Conservation (phyloP, 225 moss, liverwort and hornwort species). For the Physcomitrellopsis africana region DNA sequence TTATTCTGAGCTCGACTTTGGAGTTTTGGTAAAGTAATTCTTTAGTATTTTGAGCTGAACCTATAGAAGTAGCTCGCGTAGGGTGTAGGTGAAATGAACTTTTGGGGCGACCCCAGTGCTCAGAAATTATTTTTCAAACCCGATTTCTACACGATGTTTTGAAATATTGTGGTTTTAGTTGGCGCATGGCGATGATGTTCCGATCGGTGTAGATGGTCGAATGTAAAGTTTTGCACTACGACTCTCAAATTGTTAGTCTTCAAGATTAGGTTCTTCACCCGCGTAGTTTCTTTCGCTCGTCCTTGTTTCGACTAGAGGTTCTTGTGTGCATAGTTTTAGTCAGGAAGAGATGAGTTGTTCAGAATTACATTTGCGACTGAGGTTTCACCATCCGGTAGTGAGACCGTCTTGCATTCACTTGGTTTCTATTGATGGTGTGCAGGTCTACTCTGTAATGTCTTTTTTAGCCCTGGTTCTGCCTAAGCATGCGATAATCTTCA, state of each 20-base stretch:
- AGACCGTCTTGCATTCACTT: neutral
- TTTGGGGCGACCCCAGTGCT: neutral
- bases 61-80: neutral
- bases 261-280: neutral
- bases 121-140: neutral
- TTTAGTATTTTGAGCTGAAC: neutral
- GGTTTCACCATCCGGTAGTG: no score
- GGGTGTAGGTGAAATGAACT: slow-evolving; percentile 1
- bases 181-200: neutral
- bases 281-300: neutral
- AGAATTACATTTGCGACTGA: neutral
- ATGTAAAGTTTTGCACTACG: neutral
- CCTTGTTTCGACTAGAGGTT: neutral
- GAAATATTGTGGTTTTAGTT: neutral
- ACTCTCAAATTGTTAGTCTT: neutral
- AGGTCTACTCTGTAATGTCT: slow-evolving; percentile 72
- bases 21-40: neutral
- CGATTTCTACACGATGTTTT: neutral
- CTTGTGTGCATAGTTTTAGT: neutral
- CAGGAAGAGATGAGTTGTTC: neutral
- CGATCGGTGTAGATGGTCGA: slow-evolving; percentile 18
- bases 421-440: slow-evolving; percentile 26
- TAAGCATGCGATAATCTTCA: slow-evolving; percentile 62
- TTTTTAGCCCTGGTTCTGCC: slow-evolving; percentile 57
- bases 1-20: no score